Base-by-base conservation (phyloP, 2,329 filamentous ascomycete genomes). In the Cordyceps cicadae region DNA sequence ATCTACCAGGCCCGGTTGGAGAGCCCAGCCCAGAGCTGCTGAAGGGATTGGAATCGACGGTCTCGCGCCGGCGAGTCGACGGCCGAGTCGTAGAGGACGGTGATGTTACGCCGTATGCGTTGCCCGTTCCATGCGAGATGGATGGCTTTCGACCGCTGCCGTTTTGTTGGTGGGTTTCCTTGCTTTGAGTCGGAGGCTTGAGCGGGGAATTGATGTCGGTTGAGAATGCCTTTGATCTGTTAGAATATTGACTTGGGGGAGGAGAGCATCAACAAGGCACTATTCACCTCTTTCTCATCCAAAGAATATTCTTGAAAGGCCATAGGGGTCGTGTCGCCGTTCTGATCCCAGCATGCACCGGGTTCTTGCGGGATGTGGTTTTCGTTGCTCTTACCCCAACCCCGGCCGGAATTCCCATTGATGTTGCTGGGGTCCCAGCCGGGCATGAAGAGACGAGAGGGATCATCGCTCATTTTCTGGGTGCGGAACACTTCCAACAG, bases 141-240 rank as follows among this genome's bases (percentile, higher is more conserved):
- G 92, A 97, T 17, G 86, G 80, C 76, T 96, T 97, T 61, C 93
- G 89, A 54, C 87, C 83, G 60, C 88, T 87, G 12, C 79, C 80
- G 71, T 82, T 72, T 74, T 81, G 72, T 72, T 81, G 71, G 72
- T 80, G 73, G 76, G 85, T 77, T 48, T 84, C 81, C 67, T 87
- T 86, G 63, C 90, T 93, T 69, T 90, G 88, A 37, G 86, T 84
- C 21, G 90, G 89, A 9, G 90, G 88, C 75, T 97, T 97, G 66
- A 97, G 79, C 39, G 92, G 89, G 41, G 94, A 97, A 73, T 97
- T 99, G 70, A 99, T 92, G 65, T 95, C 94, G 55, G 83, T 84
- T 55, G 85, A 76, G 74, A 97, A 97, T 64, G 89, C 78, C 88
- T 96, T 72, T 49, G 12, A 3, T 39, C 24, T 17, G 49, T 52